Evolutionary conservation across 192 early-diverging fungal genomes (phyloP), one percentile per base, ranked within the genome.

Genomic region (Backusella psychrophila): DNA sequence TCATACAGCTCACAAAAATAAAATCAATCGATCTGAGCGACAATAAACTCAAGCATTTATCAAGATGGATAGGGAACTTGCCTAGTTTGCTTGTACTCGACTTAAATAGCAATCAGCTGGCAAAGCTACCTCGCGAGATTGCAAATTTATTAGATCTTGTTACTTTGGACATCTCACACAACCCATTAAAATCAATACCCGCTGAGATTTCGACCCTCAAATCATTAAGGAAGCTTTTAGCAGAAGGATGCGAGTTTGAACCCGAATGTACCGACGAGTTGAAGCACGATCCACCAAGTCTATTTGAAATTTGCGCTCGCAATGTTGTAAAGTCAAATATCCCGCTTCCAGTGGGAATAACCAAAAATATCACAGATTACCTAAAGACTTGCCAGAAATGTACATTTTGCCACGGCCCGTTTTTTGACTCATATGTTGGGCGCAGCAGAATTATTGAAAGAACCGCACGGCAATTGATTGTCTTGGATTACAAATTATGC

Each of bases 401-500:
- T 79, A 85, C 90, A 7, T 94, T 91, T 83, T 96, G 95, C 78
- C 78, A 81, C 15, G 94, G 95, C 8, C 95, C 95, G 11, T 94
- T 90, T 73, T 93, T 94, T 78, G 91, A 94, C 35, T 80, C 77
- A 6, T 88, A 66, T 76, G 83, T 87, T 8, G 83, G 80, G 33
- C 87, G 94, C 29, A 83, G 88, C 39, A 86, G 89, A 49, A 84
- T 90, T 15, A 87, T 94, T 52, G 90, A 91, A 65, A 89, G 92
- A 49, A 79, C 77, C 12, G 85, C 87, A 1, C 74, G 83, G 29
- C 80, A 82, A 33, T 34, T 75, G 23, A 84, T 90, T 56, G 86
- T 91, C 0, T 75, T 93, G 21, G 93, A 94, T 80, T 93, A 94
- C 77, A 77, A 85, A 12, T 83, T 96, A 21, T 96, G 94, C 77